Percentiles rank a stretch among this genome's conserved stretches.
Conservation (phyloP, 148 eudicot species). For the Chenopodium formosanum region DNA sequence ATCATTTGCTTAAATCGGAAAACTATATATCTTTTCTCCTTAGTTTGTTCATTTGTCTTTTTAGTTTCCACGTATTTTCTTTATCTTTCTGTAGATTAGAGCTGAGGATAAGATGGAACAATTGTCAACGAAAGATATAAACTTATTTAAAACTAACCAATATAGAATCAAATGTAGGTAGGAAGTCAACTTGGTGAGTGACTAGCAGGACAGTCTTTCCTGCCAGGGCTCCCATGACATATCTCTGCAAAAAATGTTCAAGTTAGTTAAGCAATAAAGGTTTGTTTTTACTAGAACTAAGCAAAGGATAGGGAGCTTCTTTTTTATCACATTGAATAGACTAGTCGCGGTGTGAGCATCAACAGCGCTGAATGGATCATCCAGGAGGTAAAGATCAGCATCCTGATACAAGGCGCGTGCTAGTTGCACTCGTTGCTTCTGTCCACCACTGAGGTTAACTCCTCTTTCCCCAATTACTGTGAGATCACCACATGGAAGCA, state of each 20-base stretch:
- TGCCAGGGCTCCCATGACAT: constrained; percentile 55
- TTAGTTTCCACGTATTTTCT: not conserved
- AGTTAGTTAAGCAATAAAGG: not conserved
- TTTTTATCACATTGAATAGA: constrained; percentile 44
- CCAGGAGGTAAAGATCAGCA: constrained; percentile 60
- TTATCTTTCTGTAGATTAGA: not conserved
- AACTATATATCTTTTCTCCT: not conserved
- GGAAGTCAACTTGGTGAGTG: constrained; percentile 70
- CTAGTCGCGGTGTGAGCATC: constrained; percentile 71
- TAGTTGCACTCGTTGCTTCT: constrained; percentile 61
- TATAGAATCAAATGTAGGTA: constrained; percentile 50
- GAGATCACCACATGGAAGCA: constrained; percentile 52
- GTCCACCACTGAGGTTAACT: constrained; percentile 68
- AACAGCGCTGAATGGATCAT: constrained; percentile 80
- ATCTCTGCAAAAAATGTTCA: constrained; percentile 41
- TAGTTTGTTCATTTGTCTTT: not conserved
- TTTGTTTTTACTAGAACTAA: not conserved
- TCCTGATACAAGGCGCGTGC: constrained; percentile 66
- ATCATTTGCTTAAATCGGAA: not conserved
- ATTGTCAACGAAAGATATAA: not conserved
- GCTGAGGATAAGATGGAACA: not conserved
- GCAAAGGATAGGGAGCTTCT: too few relatives aligned
- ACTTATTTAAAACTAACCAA: constrained; percentile 37
- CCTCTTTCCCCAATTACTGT: constrained; percentile 69
- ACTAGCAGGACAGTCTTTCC: constrained; percentile 58